Percentiles rank a stretch among this genome's conserved stretches.
Conservation (phyloP, 1,139 yeast genomes). For the Debaryomyces coudertii region DNA sequence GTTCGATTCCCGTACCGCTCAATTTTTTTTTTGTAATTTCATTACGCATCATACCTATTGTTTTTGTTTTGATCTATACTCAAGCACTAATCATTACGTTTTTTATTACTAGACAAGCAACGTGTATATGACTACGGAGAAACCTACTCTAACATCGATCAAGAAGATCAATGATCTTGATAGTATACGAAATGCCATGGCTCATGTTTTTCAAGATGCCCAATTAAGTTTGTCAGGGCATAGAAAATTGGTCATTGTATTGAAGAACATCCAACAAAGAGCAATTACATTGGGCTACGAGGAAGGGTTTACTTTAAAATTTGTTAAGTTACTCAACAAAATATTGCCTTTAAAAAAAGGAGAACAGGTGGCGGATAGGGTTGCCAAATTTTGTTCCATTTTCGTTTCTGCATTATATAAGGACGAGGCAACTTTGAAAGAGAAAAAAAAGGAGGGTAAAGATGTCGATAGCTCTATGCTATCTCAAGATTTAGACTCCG, state of each 20-base stretch:
- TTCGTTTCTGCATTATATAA: constrained; percentile 58
- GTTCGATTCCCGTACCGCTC: constrained; percentile 81
- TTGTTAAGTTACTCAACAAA: constrained; percentile 64
- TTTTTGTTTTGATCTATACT: neutral
- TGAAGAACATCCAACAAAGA: constrained; percentile 60
- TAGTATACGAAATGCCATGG: constrained; percentile 49
- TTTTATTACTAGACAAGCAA: neutral
- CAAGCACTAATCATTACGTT: neutral
- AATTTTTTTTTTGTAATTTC: constrained; percentile 26
- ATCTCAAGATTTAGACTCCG: constrained; percentile 25
- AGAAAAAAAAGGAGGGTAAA: constrained; percentile 21
- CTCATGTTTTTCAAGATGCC: constrained; percentile 79
- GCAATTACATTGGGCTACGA: constrained; percentile 56
- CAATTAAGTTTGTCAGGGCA: constrained; percentile 77
- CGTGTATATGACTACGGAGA: constrained; percentile 11
- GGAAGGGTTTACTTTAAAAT: constrained; percentile 60
- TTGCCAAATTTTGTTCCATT: constrained; percentile 71
- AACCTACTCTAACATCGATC: constrained; percentile 25
- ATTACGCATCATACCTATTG: neutral
- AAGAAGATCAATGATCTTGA: constrained; percentile 26
- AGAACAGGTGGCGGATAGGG: constrained; percentile 74
- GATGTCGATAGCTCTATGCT: constrained; percentile 17
- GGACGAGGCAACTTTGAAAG: constrained; percentile 29
- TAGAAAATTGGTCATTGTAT: constrained; percentile 66
- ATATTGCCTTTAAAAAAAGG: constrained; percentile 70